These are phyloP conservation scores for Vanrija sp. DNA, from an alignment of 1,284 basidiomycete species.

Conservation along the genomic window DNA sequence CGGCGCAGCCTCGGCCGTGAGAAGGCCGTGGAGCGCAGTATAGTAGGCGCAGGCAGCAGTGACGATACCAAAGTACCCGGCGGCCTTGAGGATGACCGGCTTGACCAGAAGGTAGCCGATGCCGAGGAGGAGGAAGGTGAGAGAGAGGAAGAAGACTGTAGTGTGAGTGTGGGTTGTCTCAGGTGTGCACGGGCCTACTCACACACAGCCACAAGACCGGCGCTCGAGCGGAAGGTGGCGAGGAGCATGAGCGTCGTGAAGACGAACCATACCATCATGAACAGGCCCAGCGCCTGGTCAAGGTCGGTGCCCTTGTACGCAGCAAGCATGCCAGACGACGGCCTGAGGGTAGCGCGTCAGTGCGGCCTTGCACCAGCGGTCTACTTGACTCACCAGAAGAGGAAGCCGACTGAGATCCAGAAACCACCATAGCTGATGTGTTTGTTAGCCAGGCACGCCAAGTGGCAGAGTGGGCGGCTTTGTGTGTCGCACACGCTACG, in stretches of 20 bases:
- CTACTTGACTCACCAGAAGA: constrained; percentile 17
- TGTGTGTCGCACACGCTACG: no score
- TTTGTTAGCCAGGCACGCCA: constrained; percentile 19
- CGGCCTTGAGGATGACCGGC: constrained; percentile 50
- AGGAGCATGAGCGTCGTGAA: constrained; percentile 39
- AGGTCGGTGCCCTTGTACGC: constrained; percentile 48
- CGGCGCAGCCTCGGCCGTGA: constrained; percentile 1
- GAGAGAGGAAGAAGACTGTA: constrained; percentile 58
- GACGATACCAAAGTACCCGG: constrained; percentile 53
- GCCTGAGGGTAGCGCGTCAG: constrained; percentile 1
- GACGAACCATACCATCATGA: constrained; percentile 24
- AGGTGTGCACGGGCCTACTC: background rate
- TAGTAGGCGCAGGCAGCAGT: constrained; percentile 33
- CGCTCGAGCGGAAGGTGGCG: constrained; percentile 60
- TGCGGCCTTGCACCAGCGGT: no score
- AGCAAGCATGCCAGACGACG: constrained; percentile 51
- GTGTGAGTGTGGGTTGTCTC: background rate
- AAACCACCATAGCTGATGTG: constrained; percentile 66
- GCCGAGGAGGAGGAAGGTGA: constrained; percentile 46
- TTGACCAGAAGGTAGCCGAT: constrained; percentile 16
- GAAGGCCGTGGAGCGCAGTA: constrained; percentile 10
- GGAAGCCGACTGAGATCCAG: constrained; percentile 66
- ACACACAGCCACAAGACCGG: constrained; percentile 60
- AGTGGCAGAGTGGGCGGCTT: background rate
- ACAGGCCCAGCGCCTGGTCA: constrained; percentile 39